Conservation (phyloP, 768 basidiomycete species). For the Pisolithus sp. region DNA sequence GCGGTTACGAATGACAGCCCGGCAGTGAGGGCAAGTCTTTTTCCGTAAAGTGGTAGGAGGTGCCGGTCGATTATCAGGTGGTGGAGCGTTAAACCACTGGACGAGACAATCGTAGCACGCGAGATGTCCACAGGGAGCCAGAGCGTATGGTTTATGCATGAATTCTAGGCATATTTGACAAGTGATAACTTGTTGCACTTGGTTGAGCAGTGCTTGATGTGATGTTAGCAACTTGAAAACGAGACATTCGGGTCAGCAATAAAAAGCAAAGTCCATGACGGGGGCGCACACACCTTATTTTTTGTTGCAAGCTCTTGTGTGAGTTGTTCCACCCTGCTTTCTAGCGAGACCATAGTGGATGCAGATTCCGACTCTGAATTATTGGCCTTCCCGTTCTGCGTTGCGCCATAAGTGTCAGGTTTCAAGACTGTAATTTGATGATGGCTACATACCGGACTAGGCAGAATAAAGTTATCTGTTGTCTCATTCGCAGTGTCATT, state of each 20-base stretch:
- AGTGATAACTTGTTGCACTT: constrained; percentile 57
- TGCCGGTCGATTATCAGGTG: constrained; percentile 18
- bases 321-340: constrained; percentile 33
- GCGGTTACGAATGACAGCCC: constrained; percentile 35
- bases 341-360: constrained; percentile 3
- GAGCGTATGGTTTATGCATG: constrained; percentile 65
- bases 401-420: not conserved
- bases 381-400: not conserved
- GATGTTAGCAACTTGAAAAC: constrained; percentile 38
- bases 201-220: constrained; percentile 47
- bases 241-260: not conserved
- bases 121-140: constrained; percentile 71
- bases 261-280: not conserved
- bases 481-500: not conserved
- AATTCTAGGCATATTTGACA: constrained; percentile 79
- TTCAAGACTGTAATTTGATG: too few species aligned
- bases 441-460: not conserved
- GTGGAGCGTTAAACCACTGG: constrained; percentile 62
- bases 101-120: constrained; percentile 69
- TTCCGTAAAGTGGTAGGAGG: constrained; percentile 27
- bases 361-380: not conserved
- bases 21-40: constrained; percentile 43
- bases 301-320: constrained; percentile 39
- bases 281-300: constrained; percentile 29
- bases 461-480: not conserved